Percentiles rank a stretch among this genome's conserved stretches.
Evolutionary conservation across 202 grass and related monocot species (phyloP).

Genomic region (Setaria viridis): DNA sequence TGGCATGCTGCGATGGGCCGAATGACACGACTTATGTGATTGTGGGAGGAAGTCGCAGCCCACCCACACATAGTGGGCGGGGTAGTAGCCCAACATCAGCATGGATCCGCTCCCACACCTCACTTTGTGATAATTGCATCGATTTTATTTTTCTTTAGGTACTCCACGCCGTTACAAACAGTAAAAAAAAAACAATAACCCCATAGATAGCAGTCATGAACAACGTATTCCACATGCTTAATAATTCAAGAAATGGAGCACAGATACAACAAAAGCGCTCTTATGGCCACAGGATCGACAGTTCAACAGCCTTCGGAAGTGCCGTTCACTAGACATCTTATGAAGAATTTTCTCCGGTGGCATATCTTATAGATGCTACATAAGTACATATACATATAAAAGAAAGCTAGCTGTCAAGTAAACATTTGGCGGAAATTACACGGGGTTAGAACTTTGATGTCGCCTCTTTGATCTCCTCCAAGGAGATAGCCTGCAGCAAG

Average conservation of each 20-base stretch:
- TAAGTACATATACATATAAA: constrained; percentile 39
- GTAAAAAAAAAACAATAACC: not conserved
- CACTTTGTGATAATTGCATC: too few species aligned
- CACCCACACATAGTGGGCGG: too few species aligned
- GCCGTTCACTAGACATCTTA: constrained; percentile 31
- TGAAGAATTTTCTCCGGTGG: not conserved
- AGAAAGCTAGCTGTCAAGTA: constrained; percentile 22
- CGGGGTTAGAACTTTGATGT: constrained; percentile 75
- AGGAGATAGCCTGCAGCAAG: constrained; percentile 59
- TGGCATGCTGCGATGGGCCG: too few species aligned
- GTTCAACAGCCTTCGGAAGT: constrained; percentile 10
- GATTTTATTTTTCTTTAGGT: too few species aligned
- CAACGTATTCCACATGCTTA: not conserved
- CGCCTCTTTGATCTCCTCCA: constrained; percentile 82
- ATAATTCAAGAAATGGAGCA: not conserved
- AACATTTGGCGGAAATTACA: not conserved
- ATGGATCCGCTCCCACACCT: too few species aligned
- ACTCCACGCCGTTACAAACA: too few species aligned
- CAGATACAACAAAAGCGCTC: not conserved
- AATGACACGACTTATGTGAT: too few species aligned
- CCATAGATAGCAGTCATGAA: not conserved
- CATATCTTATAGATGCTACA: constrained; percentile 38
- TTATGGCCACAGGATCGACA: not conserved
- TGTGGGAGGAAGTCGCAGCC: too few species aligned
- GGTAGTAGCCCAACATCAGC: too few species aligned